Conservation (phyloP, 1,139 yeast genomes). For the Pichia sp. region DNA sequence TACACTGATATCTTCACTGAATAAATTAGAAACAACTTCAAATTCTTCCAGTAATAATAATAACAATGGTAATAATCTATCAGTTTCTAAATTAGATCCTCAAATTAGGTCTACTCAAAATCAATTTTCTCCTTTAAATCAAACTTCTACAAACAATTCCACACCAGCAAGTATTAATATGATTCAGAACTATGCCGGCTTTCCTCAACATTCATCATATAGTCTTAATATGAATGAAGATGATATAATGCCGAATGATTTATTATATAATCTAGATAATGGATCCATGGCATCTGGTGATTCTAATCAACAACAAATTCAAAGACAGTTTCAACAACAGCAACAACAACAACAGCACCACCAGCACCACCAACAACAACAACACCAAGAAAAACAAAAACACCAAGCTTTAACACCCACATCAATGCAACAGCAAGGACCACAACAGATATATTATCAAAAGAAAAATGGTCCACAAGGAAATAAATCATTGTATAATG, state of each 20-base stretch:
- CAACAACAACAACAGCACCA: conserved; percentile 6
- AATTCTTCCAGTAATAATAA: too few species aligned
- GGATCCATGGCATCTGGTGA: neutral
- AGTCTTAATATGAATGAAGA: neutral
- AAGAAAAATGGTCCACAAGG: conserved; percentile 5
- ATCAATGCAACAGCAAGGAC: neutral
- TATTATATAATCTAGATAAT: conserved; percentile 4
- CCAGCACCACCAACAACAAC: conserved; percentile 12
- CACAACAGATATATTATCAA: neutral
- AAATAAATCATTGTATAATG: neutral
- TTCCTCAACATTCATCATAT: conserved; percentile 5
- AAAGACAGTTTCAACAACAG: neutral
- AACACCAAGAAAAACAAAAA: conserved; percentile 2
- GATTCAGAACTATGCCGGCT: conserved; percentile 5
- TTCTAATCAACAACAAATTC: neutral
- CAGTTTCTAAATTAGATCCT: conserved; percentile 24
- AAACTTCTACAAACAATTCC: conserved; percentile 11
- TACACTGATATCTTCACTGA: conserved; percentile 25
- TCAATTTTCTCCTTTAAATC: conserved; percentile 5
- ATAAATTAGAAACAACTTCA: conserved; percentile 12
- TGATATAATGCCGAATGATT: conserved; percentile 1
- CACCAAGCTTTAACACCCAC: neutral
- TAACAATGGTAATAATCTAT: conserved; percentile 4
- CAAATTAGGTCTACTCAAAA: conserved; percentile 13
- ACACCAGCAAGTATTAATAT: conserved; percentile 14